Evolutionary conservation across 768 basidiomycete genomes (phyloP), one percentile per base, ranked within the genome.

Genomic region (Termitomyces sp.): DNA sequence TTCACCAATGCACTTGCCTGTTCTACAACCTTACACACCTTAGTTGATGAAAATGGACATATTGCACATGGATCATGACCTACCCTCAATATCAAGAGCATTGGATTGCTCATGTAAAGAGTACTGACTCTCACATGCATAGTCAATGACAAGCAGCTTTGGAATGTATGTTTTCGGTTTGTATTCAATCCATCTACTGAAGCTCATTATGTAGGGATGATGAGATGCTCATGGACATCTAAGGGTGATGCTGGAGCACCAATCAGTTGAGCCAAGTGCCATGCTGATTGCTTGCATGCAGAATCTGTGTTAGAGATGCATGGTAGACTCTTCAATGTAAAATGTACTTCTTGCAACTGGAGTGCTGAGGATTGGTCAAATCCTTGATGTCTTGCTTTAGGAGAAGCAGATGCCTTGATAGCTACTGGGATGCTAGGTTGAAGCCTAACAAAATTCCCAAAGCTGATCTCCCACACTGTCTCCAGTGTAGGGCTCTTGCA

Each of bases 91-190:
- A 69, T 66, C 34, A 71, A 74, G 12, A 75, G 73, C 33, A 75
- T 76, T 22, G 68, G 67, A 10, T 53, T 71, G 37, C 70, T 87
- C 68, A 79, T 82, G 71, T 63, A 65, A 32, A 59, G 63, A 4
- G 74, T 77, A 24, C 72, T 69, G 2, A 72, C 63, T 22, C 68
- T 88, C 45, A 71, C 68, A 45, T 80, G 73, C 54, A 71, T 87
- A 43, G 71, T 84, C 13, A 78, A 76, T 20, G 79, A 78, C 57
- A 75, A 76, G 18, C 73, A 83, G 39, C 65, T 80, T 12, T 87
- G 86, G 85, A 81, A 72, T 61, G 86, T 85, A 61, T 55, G 81
- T 74, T 37, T 32, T 42, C n/a, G n/a, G 13, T 33, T 37, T 20
- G 8, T 50, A 27, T 51, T 16, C 20, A 26, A 13, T 24, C 24